A percentile compares a stretch with the other conserved stretches of the same genome.
Evolutionary conservation across 306 rosid genomes (phyloP).

Genomic region (Citrullus amarus): DNA sequence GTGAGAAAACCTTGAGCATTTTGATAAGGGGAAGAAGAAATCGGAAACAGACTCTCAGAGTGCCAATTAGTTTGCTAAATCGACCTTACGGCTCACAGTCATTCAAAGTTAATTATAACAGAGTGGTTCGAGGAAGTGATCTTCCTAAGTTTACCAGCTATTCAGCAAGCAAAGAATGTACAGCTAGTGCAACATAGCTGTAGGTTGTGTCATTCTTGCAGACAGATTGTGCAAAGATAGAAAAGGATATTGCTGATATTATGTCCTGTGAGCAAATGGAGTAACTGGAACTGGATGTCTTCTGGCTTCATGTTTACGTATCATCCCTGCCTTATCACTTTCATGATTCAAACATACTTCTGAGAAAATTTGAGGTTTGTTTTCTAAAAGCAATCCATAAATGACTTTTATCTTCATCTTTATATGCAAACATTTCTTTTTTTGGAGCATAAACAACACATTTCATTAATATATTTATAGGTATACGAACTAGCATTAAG

Average conservation of each 20-base stretch:
- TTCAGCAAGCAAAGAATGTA: conserved; percentile 50
- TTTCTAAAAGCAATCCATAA: neutral
- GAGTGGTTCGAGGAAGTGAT: conserved; percentile 81
- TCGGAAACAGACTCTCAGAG: conserved; percentile 79
- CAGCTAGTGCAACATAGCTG: conserved; percentile 63
- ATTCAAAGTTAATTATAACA: conserved; percentile 68
- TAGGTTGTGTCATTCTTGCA: conserved; percentile 13
- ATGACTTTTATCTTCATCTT: neutral
- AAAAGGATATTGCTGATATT: conserved; percentile 15
- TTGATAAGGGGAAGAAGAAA: conserved; percentile 88
- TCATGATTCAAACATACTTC: conserved; percentile 9
- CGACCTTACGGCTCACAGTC: conserved; percentile 92
- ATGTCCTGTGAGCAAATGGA: conserved; percentile 3
- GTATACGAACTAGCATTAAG: neutral
- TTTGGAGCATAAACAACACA: neutral
- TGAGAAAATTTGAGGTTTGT: conserved; percentile 4
- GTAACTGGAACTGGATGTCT: neutral
- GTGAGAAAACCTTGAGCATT: conserved; percentile 87
- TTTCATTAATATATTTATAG: neutral
- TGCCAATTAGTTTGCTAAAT: conserved; percentile 88
- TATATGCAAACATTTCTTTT: neutral
- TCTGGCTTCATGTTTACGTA: conserved; percentile 6
- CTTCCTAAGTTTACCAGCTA: conserved; percentile 43
- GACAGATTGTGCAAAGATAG: conserved; percentile 20
- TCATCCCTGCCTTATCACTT: conserved; percentile 7